phyloP scores from a whole-genome alignment of 1,284 basidiomycete species.

The Bjerkandera adusta region DNA sequence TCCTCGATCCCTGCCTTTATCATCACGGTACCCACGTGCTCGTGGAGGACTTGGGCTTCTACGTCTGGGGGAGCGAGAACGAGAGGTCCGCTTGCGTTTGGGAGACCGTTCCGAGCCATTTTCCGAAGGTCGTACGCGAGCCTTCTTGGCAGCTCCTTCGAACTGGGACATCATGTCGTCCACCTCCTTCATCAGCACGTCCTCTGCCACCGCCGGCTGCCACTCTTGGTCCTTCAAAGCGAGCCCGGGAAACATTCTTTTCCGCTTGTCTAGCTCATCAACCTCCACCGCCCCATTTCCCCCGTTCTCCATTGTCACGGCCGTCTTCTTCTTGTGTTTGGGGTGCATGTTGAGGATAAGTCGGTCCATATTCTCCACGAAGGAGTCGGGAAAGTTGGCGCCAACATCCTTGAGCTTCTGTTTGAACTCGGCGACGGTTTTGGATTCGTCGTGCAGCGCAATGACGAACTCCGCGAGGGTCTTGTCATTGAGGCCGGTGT shows the following conservation, averaged over 20 bases:
- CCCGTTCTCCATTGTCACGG: constrained; percentile 38
- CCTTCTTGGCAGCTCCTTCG: constrained; percentile 63
- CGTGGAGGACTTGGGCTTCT: constrained; percentile 57
- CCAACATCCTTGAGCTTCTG: constrained; percentile 77
- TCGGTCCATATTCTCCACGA: constrained; percentile 91
- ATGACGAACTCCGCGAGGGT: constrained; percentile 96
- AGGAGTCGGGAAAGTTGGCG: constrained; percentile 87
- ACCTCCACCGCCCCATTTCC: constrained; percentile 33
- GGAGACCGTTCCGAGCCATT: constrained; percentile 44
- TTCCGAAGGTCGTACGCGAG: constrained; percentile 44
- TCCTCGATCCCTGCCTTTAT: constrained; percentile 40
- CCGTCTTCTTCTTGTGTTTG: constrained; percentile 83
- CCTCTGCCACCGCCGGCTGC: constrained; percentile 52
- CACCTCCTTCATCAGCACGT: constrained; percentile 74
- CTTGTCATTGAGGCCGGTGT: constrained; percentile 84
- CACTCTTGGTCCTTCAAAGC: constrained; percentile 80
- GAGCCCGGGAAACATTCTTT: constrained; percentile 89
- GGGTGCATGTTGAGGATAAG: constrained; percentile 95
- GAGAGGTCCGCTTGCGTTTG: constrained; percentile 56
- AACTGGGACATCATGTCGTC: constrained; percentile 86
- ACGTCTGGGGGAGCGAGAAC: constrained; percentile 41
- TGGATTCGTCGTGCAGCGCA: constrained; percentile 84
- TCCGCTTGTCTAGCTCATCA: constrained; percentile 72
- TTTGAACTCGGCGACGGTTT: constrained; percentile 79
- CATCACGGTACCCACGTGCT: constrained; percentile 44